These are phyloP conservation scores for Chlorella sp. DNA, from an alignment of 139 green algal genomes.

Conservation along the genomic window DNA sequence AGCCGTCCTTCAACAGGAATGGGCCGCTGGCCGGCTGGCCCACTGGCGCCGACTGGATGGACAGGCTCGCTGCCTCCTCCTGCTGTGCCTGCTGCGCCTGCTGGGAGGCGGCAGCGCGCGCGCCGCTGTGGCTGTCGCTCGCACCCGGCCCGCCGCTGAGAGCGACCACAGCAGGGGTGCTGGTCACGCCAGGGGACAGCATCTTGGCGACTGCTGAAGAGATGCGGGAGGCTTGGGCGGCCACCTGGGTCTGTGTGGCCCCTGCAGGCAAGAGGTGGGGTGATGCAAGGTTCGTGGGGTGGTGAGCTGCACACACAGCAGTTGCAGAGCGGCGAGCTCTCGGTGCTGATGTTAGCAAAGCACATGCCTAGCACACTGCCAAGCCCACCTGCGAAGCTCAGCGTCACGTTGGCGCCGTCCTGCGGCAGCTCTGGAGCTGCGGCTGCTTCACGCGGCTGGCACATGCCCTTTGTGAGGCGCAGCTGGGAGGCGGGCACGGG, in stretches of 20 bases:
- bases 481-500: slow-evolving; percentile 7
- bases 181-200: not conserved
- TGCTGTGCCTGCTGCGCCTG: not conserved
- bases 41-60: not conserved
- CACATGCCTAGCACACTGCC: no score
- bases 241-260: slow-evolving; percentile 4
- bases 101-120: not conserved
- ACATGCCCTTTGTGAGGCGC: not conserved
- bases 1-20: not conserved
- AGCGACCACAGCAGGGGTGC: not conserved
- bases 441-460: not conserved
- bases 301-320: no score
- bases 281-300: no score
- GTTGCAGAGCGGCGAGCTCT: no score
- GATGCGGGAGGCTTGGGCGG: not conserved
- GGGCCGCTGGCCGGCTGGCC: not conserved
- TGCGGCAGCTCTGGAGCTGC: not conserved
- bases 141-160: not conserved
- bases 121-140: not conserved
- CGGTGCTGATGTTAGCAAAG: no score
- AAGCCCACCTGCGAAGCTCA: not conserved
- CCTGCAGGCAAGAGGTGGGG: not conserved
- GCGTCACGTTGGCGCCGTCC: slow-evolving; percentile 21
- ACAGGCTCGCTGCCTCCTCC: not conserved
- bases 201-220: not conserved